Percentiles rank a stretch among this genome's conserved stretches.
Conservation (phyloP, 306 rosid genomes). For the Psophocarpus tetragonolobus region DNA sequence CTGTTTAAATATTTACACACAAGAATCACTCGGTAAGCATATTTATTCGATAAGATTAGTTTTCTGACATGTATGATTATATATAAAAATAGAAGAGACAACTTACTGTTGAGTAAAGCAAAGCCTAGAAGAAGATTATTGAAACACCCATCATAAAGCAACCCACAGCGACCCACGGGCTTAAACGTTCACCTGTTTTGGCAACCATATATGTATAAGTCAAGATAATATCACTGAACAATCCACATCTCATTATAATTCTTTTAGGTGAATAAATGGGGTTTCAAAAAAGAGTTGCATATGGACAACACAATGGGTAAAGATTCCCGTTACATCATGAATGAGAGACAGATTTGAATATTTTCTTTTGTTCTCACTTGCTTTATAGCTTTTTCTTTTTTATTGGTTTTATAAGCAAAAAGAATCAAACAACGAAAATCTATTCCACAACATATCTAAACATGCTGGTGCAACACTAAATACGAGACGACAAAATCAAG, state of each 20-base stretch:
- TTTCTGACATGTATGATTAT: not conserved
- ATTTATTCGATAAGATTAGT: not conserved
- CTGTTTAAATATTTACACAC: not conserved
- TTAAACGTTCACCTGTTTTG: slow-evolving; percentile 69
- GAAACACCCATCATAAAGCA: slow-evolving; percentile 69
- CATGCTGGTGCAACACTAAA: not conserved
- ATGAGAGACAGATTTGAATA: not conserved
- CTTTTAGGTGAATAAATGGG: not conserved
- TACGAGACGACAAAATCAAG: not conserved
- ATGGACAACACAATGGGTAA: not conserved
- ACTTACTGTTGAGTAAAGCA: slow-evolving; percentile 22
- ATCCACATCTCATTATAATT: slow-evolving; percentile 9
- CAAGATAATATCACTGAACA: slow-evolving; percentile 19
- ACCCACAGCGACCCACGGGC: slow-evolving; percentile 68
- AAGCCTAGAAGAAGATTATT: slow-evolving; percentile 54
- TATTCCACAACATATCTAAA: not conserved
- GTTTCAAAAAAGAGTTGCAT: not conserved
- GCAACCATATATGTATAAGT: slow-evolving; percentile 27
- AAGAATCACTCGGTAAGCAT: not conserved
- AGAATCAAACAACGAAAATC: not conserved
- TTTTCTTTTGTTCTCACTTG: not conserved
- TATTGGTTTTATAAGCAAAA: not conserved
- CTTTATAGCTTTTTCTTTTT: not conserved
- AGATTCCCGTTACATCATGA: not conserved
- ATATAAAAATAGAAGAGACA: not conserved